Conservation (phyloP, 768 basidiomycete genomes). For the Amanita molliuscula region DNA sequence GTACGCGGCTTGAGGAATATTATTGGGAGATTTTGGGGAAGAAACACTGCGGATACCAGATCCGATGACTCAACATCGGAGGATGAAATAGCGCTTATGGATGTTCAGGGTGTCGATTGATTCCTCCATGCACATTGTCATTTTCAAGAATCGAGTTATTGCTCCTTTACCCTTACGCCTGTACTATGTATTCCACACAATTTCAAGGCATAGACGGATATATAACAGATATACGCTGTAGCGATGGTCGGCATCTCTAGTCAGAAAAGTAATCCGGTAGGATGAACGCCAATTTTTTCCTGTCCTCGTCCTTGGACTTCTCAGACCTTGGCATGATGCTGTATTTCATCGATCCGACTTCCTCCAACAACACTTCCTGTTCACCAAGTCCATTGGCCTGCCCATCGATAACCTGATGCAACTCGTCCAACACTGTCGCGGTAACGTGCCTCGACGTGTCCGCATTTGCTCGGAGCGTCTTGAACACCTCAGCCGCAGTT, state of each 20-base stretch:
- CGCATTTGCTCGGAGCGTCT: slow-evolving; percentile 80
- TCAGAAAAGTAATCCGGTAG: slow-evolving; percentile 64
- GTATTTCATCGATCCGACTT: slow-evolving; percentile 75
- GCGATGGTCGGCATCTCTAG: not conserved
- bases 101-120: slow-evolving; percentile 24
- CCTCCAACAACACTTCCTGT: slow-evolving; percentile 43
- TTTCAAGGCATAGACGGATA: not conserved
- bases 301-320: slow-evolving; percentile 47
- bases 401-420: slow-evolving; percentile 48
- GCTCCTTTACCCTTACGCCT: not conserved
- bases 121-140: not conserved
- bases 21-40: slow-evolving; percentile 49
- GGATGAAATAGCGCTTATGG: slow-evolving; percentile 22
- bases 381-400: slow-evolving; percentile 18
- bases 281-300: slow-evolving; percentile 62
- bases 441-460: slow-evolving; percentile 75
- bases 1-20: slow-evolving; percentile 52
- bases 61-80: slow-evolving; percentile 31
- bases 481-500: slow-evolving; percentile 88
- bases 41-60: slow-evolving; percentile 12
- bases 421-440: slow-evolving; percentile 55
- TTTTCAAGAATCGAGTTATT: not conserved
- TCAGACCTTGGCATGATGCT: slow-evolving; percentile 70
- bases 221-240: not conserved
- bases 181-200: not conserved